phyloP scores from a whole-genome alignment of 129 eudicot genomes.

The Chrysanthemum makinoi region DNA sequence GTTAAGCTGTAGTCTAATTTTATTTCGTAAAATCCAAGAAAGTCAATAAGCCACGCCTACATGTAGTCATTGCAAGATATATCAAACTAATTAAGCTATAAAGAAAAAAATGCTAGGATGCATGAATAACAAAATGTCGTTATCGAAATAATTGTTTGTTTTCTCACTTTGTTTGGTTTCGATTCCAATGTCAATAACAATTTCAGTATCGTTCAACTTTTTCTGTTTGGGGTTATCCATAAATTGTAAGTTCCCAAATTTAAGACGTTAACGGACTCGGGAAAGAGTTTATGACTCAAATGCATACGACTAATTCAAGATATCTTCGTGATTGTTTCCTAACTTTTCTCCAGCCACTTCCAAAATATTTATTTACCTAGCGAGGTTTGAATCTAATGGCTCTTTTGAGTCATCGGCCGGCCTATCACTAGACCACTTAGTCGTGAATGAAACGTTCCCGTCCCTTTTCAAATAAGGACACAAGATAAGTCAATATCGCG shows the following conservation, averaged over 20 bases:
- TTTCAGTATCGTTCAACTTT: background rate
- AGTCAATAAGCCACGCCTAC: slow-evolving; percentile 18
- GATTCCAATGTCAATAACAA: background rate
- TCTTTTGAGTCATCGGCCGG: too few species aligned
- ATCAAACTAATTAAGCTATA: too few species aligned
- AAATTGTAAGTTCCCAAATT: background rate
- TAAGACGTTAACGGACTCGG: background rate
- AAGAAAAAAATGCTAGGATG: slow-evolving; percentile 14
- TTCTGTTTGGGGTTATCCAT: background rate
- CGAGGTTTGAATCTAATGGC: too few species aligned
- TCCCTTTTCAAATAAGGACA: too few species aligned
- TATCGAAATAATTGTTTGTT: slow-evolving; percentile 1
- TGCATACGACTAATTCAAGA: too few species aligned
- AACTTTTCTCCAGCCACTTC: too few species aligned
- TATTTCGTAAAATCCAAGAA: background rate
- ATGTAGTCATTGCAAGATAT: background rate
- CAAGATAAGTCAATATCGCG: too few species aligned
- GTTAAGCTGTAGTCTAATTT: background rate
- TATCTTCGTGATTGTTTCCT: too few species aligned
- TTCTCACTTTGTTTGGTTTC: slow-evolving; percentile 7
- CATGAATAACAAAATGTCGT: slow-evolving; percentile 1
- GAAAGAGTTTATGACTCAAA: background rate
- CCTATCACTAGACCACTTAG: too few species aligned
- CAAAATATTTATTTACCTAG: too few species aligned
- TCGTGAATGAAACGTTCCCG: too few species aligned